Percentiles rank a stretch among this genome's conserved stretches.
Conservation (phyloP, 2,329 filamentous ascomycete genomes). For the Ophiostoma sp. region DNA sequence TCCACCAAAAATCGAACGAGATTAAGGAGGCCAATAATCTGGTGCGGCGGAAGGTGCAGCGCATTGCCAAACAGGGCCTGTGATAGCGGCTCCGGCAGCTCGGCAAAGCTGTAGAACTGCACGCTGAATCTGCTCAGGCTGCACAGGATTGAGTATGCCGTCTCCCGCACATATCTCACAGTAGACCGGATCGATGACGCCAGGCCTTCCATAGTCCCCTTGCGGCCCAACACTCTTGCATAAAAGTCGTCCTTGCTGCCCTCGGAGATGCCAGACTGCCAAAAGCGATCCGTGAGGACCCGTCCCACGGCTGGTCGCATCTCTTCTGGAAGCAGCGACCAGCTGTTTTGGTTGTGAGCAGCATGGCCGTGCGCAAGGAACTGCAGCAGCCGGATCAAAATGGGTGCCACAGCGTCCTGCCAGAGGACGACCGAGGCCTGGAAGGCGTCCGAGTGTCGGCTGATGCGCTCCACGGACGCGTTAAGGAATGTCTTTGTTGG, state of each 20-base stretch:
- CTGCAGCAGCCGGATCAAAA: constrained; percentile 80
- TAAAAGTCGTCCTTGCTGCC: constrained; percentile 98
- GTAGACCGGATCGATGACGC: constrained; percentile 88
- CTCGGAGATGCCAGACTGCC: constrained; percentile 94
- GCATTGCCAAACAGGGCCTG: constrained; percentile 80
- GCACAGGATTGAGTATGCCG: constrained; percentile 89
- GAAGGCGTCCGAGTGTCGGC: constrained; percentile 66
- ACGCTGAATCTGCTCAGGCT: constrained; percentile 83
- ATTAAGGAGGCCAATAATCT: constrained; percentile 88
- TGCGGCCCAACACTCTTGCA: constrained; percentile 81
- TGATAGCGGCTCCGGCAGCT: constrained; percentile 76
- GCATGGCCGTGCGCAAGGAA: constrained; percentile 86
- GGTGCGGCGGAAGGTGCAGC: constrained; percentile 78
- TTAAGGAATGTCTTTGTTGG: constrained; percentile 88
- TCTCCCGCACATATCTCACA: constrained; percentile 83
- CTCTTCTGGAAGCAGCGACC: constrained; percentile 69
- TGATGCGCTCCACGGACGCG: constrained; percentile 84
- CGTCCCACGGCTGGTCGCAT: constrained; percentile 72
- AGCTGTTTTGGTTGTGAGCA: constrained; percentile 81
- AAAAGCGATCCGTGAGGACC: constrained; percentile 90
- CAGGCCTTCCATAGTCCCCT: constrained; percentile 83
- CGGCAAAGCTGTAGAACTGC: constrained; percentile 84
- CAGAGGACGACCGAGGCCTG: constrained; percentile 75
- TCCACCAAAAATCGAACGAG: constrained; percentile 84
- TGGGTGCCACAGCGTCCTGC: constrained; percentile 72